A percentile compares a stretch with the other conserved stretches of the same genome.
phyloP scores from a whole-genome alignment of 179 eudicot genomes.

The Corrigiola litoralis region DNA sequence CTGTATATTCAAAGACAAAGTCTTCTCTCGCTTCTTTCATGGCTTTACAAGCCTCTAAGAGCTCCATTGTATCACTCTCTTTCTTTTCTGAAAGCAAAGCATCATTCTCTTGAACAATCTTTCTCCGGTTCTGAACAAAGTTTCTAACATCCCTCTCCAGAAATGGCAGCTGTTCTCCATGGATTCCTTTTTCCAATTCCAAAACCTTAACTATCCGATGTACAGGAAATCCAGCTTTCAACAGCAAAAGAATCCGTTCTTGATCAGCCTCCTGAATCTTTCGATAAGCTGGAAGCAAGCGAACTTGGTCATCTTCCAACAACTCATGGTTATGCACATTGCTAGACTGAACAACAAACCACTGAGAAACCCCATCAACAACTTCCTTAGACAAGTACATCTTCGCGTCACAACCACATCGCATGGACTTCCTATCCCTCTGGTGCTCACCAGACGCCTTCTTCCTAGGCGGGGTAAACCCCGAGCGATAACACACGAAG shows the following conservation, averaged over 20 bases:
- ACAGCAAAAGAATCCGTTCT: constrained; percentile 79
- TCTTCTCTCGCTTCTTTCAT: constrained; percentile 78
- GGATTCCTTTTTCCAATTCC: constrained; percentile 87
- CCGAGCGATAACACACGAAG: too few relatives aligned
- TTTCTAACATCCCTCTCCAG: constrained; percentile 95
- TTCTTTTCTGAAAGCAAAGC: too few relatives aligned
- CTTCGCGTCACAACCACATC: constrained; percentile 94
- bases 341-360: constrained; percentile 92
- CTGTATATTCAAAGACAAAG: constrained; percentile 67
- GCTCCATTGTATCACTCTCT: constrained; percentile 78
- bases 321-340: constrained; percentile 92
- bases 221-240: constrained; percentile 88
- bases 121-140: constrained; percentile 81
- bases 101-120: constrained; percentile 77
- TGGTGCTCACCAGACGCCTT: constrained; percentile 58
- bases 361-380: constrained; percentile 63
- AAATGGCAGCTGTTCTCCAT: constrained; percentile 82
- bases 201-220: constrained; percentile 94
- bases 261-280: constrained; percentile 78
- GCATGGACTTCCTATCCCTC: constrained; percentile 80
- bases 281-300: constrained; percentile 93
- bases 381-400: constrained; percentile 76
- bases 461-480: constrained; percentile 50
- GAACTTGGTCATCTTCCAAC: constrained; percentile 86
- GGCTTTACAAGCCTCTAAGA: constrained; percentile 78